Conservation (phyloP, 768 basidiomycete genomes). For the Boletus vinaceobasis region DNA sequence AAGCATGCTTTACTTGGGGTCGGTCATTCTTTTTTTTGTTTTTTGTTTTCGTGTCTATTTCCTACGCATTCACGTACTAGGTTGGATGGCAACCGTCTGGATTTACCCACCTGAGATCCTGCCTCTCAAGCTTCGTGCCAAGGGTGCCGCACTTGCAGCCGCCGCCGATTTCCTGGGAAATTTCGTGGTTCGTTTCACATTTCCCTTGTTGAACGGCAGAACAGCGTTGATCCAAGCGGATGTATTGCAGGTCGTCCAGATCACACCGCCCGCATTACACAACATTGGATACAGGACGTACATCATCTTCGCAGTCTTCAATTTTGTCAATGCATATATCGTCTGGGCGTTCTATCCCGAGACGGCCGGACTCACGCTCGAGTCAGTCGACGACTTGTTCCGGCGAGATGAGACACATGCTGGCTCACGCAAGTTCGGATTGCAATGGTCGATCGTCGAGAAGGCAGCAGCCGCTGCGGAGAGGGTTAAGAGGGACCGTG, state of each 20-base stretch:
- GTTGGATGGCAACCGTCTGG: neutral
- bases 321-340: neutral
- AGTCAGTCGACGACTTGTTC: neutral
- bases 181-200: neutral
- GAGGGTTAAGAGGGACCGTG: neutral
- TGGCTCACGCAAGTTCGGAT: neutral
- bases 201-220: neutral
- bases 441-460: neutral
- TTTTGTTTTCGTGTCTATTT: too few relatives aligned
- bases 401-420: neutral
- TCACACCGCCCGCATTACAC: neutral
- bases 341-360: neutral
- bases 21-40: too few relatives aligned
- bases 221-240: neutral
- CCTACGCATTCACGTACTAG: neutral
- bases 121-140: neutral
- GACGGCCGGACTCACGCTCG: neutral
- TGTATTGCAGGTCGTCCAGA: neutral
- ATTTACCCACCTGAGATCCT: neutral
- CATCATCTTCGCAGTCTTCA: neutral
- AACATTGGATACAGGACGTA: neutral
- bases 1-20: neutral
- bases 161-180: neutral
- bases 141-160: neutral
- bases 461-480: neutral